Conservation (phyloP, 1,284 basidiomycete genomes). For the Malassezia psittaci region DNA sequence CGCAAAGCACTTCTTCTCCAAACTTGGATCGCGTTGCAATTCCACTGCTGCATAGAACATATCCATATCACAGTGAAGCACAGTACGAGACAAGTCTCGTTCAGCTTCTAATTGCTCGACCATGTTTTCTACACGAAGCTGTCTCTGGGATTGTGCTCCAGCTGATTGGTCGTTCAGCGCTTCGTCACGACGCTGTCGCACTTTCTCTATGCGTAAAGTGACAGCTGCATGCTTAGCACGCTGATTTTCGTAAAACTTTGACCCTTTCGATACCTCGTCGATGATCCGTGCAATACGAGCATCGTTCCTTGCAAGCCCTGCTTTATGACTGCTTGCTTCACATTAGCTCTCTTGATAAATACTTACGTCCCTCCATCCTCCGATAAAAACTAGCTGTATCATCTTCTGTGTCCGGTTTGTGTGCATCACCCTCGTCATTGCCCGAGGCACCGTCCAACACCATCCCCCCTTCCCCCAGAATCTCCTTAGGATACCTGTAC, state of each 20-base stretch:
- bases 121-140: conserved; percentile 27
- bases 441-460: too few species aligned
- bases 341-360: conserved; percentile 6
- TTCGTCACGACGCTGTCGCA: conserved; percentile 27
- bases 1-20: conserved; percentile 54
- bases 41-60: conserved; percentile 49
- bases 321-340: conserved; percentile 33
- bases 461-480: too few species aligned
- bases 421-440: not conserved
- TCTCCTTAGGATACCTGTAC: not conserved
- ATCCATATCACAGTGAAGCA: conserved; percentile 63
- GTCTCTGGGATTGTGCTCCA: conserved; percentile 21
- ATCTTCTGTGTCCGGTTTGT: not conserved
- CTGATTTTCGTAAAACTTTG: conserved; percentile 58
- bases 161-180: conserved; percentile 19
- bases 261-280: conserved; percentile 40
- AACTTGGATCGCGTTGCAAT: conserved; percentile 64
- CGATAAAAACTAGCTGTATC: conserved; percentile 16
- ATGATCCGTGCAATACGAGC: conserved; percentile 31
- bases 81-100: conserved; percentile 68
- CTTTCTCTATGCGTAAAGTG: conserved; percentile 58
- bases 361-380: conserved; percentile 35
- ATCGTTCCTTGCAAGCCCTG: conserved; percentile 31
- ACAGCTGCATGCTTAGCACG: conserved; percentile 70
- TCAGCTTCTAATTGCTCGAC: conserved; percentile 64